Evolutionary conservation across 495 filamentous ascomycete genomes (phyloP), one percentile per base, ranked within the genome.

Genomic region (Cudoniella acicularis): DNA sequence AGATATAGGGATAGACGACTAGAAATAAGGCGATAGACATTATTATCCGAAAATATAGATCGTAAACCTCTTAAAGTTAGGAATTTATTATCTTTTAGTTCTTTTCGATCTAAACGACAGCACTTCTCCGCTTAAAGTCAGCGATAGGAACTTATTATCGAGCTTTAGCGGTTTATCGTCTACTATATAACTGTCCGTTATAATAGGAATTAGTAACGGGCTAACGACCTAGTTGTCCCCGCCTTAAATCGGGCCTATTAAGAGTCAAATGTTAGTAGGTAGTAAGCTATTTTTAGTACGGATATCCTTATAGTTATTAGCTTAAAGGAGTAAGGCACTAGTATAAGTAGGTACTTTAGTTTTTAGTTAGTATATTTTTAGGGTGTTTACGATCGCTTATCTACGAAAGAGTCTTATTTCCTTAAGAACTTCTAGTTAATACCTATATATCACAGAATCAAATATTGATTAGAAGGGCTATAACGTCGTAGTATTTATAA

Each of bases 241-340:
- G 46, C 46, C 46, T 49, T 17, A 49, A 49, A 49, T 49, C 46
- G 21, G 17, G 46, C 46, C 46, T 17, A 49, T 49, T 49, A 49
- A 49, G 46, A 49, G 46, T 49, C 46, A 49, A 49, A 49, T 49
- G 46, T 49, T 17, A 49, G 46, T 17, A 49, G 21, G 46, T 49
- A 17, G 46, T 17, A 49, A 49, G 46, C 46, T 17, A 49, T 49
- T 52, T 52, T 23, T 18, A 52, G 49, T 52, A 22, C 49, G n/a
- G 49, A 52, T 22, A 27, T 52, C 49, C 23, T 27, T 10, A 18
- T 52, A 27, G 17, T 22, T 52, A 52, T 52, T 52, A 18, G 49
- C 49, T 52, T 52, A 52, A 52, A 52, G 49, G 49, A 52, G 49
- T 52, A 22, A 22, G 49, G 49, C n/a, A 49, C 46, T 49, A 49